Base-by-base conservation (phyloP, 2,329 filamentous ascomycete species). In the Calonectria fujianensis region DNA sequence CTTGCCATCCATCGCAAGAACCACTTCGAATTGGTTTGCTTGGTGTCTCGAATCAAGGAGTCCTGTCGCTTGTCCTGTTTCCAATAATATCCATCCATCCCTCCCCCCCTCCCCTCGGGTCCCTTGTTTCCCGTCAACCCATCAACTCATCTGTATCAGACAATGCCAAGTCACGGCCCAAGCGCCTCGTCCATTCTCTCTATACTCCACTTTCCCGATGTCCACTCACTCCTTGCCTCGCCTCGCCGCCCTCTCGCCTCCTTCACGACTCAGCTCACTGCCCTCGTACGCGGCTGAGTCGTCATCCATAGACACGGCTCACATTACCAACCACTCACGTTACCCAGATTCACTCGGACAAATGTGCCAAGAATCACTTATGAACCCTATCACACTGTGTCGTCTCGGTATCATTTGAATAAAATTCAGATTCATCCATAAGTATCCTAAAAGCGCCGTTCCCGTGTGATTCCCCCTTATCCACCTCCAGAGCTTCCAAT, bases 161-260 rank as follows among this genome's bases (percentile, higher is more conserved):
- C 32, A 54, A 61, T 37, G 32, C 45, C 24, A 45, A 63, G 32
- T 57, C 57, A 31, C 35, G 18, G 65, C 37, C 48, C 50, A 45
- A 67, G 70, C 67, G 68, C 69, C 59, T 63, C 75, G 72, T 73
- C 37, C 39, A 54, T 59, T 63, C 37, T 68, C 39, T 32, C 45
- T 13, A 24, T 5, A 13, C 45, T 13, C 45, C 45, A 48, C 45
- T 24, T 8, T 48, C 3, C 45, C n/a, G 45, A 48, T 52, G 51
- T 74, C 74, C 76, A 63, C 77, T 68, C 45, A 63, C 77, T 68
- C 45, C 70, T 39, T 48, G 45, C 64, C 66, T 39, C 68, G 31
- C 45, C 45, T 27, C 48, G 20, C 31, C 45, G 27, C 13, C 39
- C 32, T 66, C 72, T 61, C 35, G 68, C 78, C 69, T 64, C 76